These are phyloP conservation scores for Setaria italica DNA, from an alignment of 202 grass and related monocot genomes.

Conservation along the genomic window DNA sequence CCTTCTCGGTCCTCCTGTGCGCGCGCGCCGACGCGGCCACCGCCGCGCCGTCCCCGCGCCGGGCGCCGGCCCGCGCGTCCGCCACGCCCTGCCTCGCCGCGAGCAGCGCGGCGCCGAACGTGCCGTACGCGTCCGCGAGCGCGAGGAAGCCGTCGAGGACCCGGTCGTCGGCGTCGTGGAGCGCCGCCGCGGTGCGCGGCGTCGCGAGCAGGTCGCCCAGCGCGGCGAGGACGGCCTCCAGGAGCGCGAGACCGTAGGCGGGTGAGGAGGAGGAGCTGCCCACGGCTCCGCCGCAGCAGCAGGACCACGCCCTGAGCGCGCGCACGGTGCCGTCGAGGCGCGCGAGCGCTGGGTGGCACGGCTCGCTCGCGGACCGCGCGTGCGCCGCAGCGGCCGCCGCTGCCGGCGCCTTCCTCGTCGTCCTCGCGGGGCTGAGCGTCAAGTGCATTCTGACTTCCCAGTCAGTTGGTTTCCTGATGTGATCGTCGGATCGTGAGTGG, in stretches of 20 bases:
- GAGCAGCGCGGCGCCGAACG: conserved; percentile 46
- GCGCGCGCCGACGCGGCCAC: conserved; percentile 46
- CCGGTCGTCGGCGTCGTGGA: conserved; percentile 21
- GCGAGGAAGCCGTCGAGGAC: conserved; percentile 66
- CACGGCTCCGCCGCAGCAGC: neutral
- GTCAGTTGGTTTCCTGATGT: neutral
- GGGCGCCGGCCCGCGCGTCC: conserved; percentile 41
- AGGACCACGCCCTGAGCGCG: conserved; percentile 52
- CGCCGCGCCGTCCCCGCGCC: conserved; percentile 46
- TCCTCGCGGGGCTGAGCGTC: conserved; percentile 27
- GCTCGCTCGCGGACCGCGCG: conserved; percentile 66
- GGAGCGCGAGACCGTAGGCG: conserved; percentile 35
- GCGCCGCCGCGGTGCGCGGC: conserved; percentile 43
- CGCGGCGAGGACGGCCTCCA: conserved; percentile 36
- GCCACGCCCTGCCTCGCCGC: conserved; percentile 51
- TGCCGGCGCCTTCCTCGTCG: neutral
- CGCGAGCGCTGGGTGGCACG: conserved; percentile 52
- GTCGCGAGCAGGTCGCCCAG: conserved; percentile 62
- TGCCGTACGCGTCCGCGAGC: conserved; percentile 70
- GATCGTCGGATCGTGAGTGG: neutral
- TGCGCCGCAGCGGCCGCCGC: conserved; percentile 26
- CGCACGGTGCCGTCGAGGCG: conserved; percentile 50
- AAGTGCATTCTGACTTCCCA: conserved; percentile 34
- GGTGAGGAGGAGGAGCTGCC: neutral
- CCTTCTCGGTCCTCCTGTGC: conserved; percentile 56